Percentiles rank a stretch among this genome's conserved stretches.
Evolutionary conservation across 2,329 filamentous ascomycete species (phyloP).

Genomic region (Stachybotrys elegans): DNA sequence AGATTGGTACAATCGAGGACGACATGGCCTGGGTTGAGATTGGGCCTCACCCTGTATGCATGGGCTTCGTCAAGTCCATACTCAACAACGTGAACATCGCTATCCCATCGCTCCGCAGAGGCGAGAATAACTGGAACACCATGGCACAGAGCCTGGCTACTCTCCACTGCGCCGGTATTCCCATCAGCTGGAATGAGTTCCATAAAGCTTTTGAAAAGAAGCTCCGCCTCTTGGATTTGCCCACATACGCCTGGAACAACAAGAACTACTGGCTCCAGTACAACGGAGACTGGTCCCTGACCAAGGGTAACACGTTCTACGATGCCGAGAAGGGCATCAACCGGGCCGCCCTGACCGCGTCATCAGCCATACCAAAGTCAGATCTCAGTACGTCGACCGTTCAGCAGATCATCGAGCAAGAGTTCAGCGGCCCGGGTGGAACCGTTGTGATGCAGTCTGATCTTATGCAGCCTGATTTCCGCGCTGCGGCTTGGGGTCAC

Average conservation of each 20-base stretch:
- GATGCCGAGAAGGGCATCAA: background rate
- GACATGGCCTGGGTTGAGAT: conserved; percentile 62
- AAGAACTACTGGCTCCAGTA: conserved; percentile 67
- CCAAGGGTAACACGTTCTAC: conserved; percentile 42
- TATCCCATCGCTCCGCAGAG: conserved; percentile 54
- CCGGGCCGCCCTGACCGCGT: background rate
- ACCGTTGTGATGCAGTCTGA: conserved; percentile 31
- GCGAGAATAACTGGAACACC: conserved; percentile 57
- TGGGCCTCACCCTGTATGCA: conserved; percentile 61
- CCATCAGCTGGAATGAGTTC: conserved; percentile 13
- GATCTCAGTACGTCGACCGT: conserved; percentile 23
- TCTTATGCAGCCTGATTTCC: conserved; percentile 31
- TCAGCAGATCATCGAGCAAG: conserved; percentile 31
- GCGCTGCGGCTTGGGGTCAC: conserved; percentile 34
- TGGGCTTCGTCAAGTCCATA: conserved; percentile 57
- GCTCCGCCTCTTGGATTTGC: conserved; percentile 49
- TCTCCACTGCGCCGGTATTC: conserved; percentile 55
- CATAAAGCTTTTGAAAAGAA: background rate
- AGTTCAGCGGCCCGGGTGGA: conserved; percentile 15
- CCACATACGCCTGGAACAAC: conserved; percentile 66
- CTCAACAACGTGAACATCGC: conserved; percentile 40
- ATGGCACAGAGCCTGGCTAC: conserved; percentile 35
- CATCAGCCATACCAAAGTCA: no score
- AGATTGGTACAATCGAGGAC: conserved; percentile 44
- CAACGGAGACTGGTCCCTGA: conserved; percentile 65